Base-by-base conservation (phyloP, 257 asterid genomes). In the Datura wrightii region DNA sequence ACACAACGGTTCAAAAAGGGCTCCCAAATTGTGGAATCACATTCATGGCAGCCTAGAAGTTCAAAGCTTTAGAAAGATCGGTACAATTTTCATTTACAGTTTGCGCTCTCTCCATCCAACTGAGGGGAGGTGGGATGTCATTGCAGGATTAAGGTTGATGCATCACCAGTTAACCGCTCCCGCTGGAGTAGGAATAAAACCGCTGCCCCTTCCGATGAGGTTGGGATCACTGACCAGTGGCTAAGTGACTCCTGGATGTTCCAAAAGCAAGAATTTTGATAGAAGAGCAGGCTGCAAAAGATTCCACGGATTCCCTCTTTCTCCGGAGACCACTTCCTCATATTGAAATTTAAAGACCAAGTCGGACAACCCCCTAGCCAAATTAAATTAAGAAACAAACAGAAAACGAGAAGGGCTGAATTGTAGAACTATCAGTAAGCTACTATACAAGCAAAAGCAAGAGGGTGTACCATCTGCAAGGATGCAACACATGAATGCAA, bases 31-130 rank as follows among this genome's bases (percentile, higher is more conserved):
- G 74, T 37, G 50, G 74, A 66, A 44, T 44, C 39, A 4, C 18
- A n/a, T 74, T 48, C 46, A 31, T 15, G 24, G 9, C 3, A 52
- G 15, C 15, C 10, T 24, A 76, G 31, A 52, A 52, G 63, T 34
- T 52, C 42, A 19, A 52, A 78, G 60, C 31, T 31, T 52, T 14
- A 34, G 34, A 52, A 15, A 78, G 16, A 19, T 34, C 46, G 0
- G 63, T 52, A 31, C 14, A 53, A 78, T 34, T 31, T 50, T 78
- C 39, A 34, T 52, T 52, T 78, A 78, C 82, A 78, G 48, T 52
- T 78, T 2, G 48, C 19, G 31, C 63, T 65, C 82, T 53, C 31
- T 52, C 48, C 63, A 78, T 76, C 62, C 81, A 48, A 74, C 82
- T 13, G 63, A 52, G 42, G 63, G 82, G 31, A 78, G 14, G 41